A percentile compares a stretch with the other conserved stretches of the same genome.
These are phyloP conservation scores for Paramecium primaurelia DNA, from an alignment of 73 alveolate genomes.

Conservation along the genomic window DNA sequence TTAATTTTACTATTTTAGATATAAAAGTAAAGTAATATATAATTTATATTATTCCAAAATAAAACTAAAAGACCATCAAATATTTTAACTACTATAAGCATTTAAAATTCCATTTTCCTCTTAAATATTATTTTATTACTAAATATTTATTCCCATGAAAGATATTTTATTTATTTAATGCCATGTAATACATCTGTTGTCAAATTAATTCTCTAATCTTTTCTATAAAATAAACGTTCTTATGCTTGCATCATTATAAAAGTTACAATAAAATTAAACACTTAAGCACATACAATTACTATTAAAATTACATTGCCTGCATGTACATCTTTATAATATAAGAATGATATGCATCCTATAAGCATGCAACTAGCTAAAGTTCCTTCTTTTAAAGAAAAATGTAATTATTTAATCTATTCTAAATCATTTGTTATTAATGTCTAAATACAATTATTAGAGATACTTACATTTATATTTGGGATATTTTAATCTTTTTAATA, in stretches of 20 bases:
- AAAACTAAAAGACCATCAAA: slow-evolving; percentile 30
- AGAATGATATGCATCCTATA: background rate
- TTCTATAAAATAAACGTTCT: background rate
- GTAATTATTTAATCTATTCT: background rate
- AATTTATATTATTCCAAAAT: slow-evolving; percentile 52
- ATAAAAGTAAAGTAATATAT: slow-evolving; percentile 22
- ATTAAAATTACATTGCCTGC: slow-evolving; percentile 4
- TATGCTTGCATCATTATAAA: background rate
- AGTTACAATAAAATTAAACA: background rate
- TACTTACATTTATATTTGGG: background rate
- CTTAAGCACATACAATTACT: background rate
- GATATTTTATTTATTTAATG: slow-evolving; percentile 48
- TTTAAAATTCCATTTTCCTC: slow-evolving; percentile 34
- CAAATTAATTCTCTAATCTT: slow-evolving; percentile 6
- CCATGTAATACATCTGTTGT: slow-evolving; percentile 47
- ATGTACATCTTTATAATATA: background rate
- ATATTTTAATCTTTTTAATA: background rate
- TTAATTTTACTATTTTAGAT: background rate
- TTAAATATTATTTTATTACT: background rate
- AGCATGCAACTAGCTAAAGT: background rate
- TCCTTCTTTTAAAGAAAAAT: background rate
- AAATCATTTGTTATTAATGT: background rate
- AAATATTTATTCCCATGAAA: slow-evolving; percentile 52
- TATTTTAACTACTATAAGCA: background rate
- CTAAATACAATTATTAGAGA: background rate